phyloP scores from a whole-genome alignment of 2,329 filamentous ascomycete species.

The Beauveria scarabaeidicola region DNA sequence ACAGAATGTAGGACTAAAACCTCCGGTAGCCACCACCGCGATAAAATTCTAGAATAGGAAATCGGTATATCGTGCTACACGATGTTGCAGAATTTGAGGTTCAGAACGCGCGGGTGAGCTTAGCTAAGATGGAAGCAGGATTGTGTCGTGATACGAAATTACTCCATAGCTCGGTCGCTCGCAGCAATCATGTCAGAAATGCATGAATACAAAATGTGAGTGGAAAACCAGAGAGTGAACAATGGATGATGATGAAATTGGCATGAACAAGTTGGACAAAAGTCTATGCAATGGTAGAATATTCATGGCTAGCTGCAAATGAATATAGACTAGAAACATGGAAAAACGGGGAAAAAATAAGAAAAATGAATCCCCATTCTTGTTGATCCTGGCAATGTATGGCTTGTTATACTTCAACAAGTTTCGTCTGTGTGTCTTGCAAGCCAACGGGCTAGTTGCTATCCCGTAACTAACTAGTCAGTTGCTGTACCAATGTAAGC shows the following conservation, averaged over 20 bases:
- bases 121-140: slow-evolving; percentile 1
- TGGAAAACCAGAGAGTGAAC: neutral
- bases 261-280: neutral
- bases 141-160: neutral
- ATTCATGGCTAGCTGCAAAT: neutral
- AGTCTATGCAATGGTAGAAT: neutral
- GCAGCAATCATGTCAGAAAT: neutral
- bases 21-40: neutral
- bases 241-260: neutral
- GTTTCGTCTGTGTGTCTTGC: neutral
- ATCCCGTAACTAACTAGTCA: neutral
- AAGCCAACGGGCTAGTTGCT: neutral
- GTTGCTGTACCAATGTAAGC: slow-evolving; percentile 5
- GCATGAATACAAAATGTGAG: neutral
- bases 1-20: neutral
- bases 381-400: neutral
- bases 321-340: slow-evolving; percentile 1
- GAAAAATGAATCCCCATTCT: neutral
- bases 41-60: neutral
- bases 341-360: neutral
- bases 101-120: neutral
- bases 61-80: neutral
- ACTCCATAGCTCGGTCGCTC: neutral
- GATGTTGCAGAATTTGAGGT: neutral
- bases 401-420: neutral